Evolutionary conservation across 306 rosid genomes (phyloP).

Genomic region (Alnus glutinosa): DNA sequence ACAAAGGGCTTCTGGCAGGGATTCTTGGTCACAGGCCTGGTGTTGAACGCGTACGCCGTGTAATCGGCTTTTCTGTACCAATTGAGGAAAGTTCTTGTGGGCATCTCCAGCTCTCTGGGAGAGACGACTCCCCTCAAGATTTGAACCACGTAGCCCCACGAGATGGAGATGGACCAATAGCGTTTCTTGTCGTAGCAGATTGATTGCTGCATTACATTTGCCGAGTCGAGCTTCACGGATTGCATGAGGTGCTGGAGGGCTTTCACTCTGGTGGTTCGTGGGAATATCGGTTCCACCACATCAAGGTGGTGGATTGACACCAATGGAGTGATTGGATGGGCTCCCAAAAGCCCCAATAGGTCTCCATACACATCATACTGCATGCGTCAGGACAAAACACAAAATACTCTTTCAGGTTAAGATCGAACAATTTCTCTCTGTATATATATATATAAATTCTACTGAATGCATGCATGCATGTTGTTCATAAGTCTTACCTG

Average conservation of each 20-base stretch:
- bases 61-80: slow-evolving; percentile 81
- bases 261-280: slow-evolving; percentile 48
- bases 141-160: slow-evolving; percentile 91
- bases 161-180: slow-evolving; percentile 77
- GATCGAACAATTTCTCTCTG: too few species aligned
- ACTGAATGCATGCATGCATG: background rate
- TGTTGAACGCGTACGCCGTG: slow-evolving; percentile 89
- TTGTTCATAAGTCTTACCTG: slow-evolving; percentile 48
- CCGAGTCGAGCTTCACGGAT: slow-evolving; percentile 59
- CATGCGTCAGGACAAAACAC: slow-evolving; percentile 19
- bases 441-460: too few species aligned
- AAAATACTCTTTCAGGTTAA: too few species aligned
- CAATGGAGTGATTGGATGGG: slow-evolving; percentile 83
- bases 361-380: slow-evolving; percentile 96
- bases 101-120: slow-evolving; percentile 84
- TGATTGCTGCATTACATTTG: slow-evolving; percentile 85
- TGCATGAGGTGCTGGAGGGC: slow-evolving; percentile 57
- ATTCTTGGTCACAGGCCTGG: slow-evolving; percentile 75
- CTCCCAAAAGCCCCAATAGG: slow-evolving; percentile 72
- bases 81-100: slow-evolving; percentile 77
- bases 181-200: slow-evolving; percentile 73
- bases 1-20: slow-evolving; percentile 81
- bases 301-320: slow-evolving; percentile 81
- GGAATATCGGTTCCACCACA: slow-evolving; percentile 84
- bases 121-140: slow-evolving; percentile 69